phyloP scores from a whole-genome alignment of 1,284 basidiomycete genomes.

The Trichosporon ovoides region DNA sequence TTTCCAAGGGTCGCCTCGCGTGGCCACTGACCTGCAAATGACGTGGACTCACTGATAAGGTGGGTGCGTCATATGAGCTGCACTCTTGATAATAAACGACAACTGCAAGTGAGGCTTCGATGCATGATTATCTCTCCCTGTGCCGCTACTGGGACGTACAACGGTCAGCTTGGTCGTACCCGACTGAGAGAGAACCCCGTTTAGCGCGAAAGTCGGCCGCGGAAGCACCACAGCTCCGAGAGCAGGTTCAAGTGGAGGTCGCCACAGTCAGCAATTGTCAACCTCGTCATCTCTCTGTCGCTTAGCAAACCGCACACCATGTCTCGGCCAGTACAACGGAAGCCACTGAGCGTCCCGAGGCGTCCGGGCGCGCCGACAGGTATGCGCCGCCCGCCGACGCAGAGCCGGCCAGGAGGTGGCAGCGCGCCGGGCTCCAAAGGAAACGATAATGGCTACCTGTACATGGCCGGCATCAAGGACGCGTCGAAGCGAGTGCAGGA shows the following conservation, averaged over 20 bases:
- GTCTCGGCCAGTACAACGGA: constrained; percentile 1
- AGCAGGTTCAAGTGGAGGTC: constrained; percentile 4
- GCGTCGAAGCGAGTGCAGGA: constrained; percentile 41
- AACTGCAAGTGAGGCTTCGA: background rate
- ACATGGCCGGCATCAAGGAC: constrained; percentile 43
- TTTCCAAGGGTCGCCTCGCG: constrained; percentile 2
- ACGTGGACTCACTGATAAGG: background rate
- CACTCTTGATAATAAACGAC: background rate
- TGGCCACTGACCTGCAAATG: background rate
- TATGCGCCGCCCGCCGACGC: constrained; percentile 3
- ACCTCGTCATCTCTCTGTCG: background rate
- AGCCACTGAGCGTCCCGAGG: constrained; percentile 5
- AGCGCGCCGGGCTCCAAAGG: constrained; percentile 14
- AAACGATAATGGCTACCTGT: constrained; percentile 38
- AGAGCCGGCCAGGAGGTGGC: constrained; percentile 4
- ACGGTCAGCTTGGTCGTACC: no score
- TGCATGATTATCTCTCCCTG: no score
- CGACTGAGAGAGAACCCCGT: no score
- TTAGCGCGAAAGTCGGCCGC: no score
- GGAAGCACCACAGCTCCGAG: no score
- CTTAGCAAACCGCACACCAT: background rate
- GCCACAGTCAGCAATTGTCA: background rate
- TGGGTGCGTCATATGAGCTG: background rate
- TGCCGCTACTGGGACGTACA: no score
- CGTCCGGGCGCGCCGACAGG: constrained; percentile 12